phyloP scores from a whole-genome alignment of 1,284 basidiomycete genomes.

The Meripilus lineatus region DNA sequence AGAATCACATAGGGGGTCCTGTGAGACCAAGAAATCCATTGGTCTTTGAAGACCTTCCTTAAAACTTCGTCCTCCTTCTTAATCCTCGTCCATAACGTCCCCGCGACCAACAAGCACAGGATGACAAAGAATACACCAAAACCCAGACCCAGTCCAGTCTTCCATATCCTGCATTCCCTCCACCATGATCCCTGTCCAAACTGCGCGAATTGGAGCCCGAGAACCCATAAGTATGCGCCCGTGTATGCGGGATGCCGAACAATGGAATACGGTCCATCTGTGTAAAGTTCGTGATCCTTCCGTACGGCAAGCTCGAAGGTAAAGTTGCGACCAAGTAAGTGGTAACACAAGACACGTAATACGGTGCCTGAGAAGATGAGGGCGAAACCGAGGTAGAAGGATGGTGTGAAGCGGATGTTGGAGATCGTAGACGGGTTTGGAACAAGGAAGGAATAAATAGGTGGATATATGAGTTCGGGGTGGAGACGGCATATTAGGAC shows the following conservation, averaged over 20 bases:
- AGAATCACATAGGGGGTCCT: conserved; percentile 10
- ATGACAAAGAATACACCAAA: not conserved
- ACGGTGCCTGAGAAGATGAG: not conserved
- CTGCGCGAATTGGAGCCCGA: conserved; percentile 1
- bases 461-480: not conserved
- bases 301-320: conserved; percentile 8
- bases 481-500: not conserved
- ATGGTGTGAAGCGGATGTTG: not conserved
- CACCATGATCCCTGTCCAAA: conserved; percentile 5
- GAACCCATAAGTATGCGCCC: not conserved
- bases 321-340: conserved; percentile 4
- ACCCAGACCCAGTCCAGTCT: not conserved
- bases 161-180: conserved; percentile 1
- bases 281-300: conserved; percentile 6
- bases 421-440: not conserved
- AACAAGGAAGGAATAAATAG: not conserved
- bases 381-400: not conserved
- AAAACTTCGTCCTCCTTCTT: conserved; percentile 13
- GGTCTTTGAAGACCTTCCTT: conserved; percentile 11
- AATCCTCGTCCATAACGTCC: not conserved
- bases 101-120: not conserved
- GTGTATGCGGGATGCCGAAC: conserved; percentile 11
- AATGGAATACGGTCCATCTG: conserved; percentile 7
- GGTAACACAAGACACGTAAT: conserved; percentile 3
- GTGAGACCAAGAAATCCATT: conserved; percentile 13